Evolutionary conservation across 2,329 filamentous ascomycete genomes (phyloP).

Genomic region (Penicillium sp.): DNA sequence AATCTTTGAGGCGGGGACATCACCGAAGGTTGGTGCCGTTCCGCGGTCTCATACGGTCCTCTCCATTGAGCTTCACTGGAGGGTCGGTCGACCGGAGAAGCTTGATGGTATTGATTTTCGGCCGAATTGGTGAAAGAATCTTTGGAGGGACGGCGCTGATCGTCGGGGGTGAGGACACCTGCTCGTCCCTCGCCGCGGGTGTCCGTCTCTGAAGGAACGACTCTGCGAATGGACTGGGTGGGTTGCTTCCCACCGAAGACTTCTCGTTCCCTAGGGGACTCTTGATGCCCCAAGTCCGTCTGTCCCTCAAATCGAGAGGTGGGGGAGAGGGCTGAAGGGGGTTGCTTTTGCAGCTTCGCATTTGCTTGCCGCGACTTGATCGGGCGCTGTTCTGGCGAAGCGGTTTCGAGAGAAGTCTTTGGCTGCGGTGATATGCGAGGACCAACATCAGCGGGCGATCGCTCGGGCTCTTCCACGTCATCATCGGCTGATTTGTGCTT

Average conservation of each 20-base stretch:
- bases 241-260: slow-evolving; percentile 16
- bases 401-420: slow-evolving; percentile 41
- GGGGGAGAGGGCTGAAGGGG: slow-evolving; percentile 40
- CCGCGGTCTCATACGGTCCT: slow-evolving; percentile 7
- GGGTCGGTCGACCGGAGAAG: slow-evolving; percentile 20
- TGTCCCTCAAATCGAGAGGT: neutral
- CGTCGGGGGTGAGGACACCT: slow-evolving; percentile 16
- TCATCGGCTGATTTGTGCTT: slow-evolving; percentile 47
- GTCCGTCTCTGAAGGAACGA: slow-evolving; percentile 27
- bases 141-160: slow-evolving; percentile 20
- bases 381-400: slow-evolving; percentile 33
- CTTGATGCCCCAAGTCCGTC: slow-evolving; percentile 7
- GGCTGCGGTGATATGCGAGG: slow-evolving; percentile 39
- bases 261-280: slow-evolving; percentile 20
- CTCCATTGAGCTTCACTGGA: slow-evolving; percentile 19
- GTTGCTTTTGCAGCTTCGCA: slow-evolving; percentile 64
- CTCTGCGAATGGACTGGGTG: slow-evolving; percentile 31
- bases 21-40: slow-evolving; percentile 20
- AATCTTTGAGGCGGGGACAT: slow-evolving; percentile 28
- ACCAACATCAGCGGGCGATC: slow-evolving; percentile 55
- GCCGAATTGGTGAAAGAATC: slow-evolving; percentile 17
- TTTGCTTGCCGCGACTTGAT: slow-evolving; percentile 48
- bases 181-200: slow-evolving; percentile 20
- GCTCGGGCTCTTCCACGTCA: slow-evolving; percentile 48
- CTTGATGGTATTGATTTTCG: slow-evolving; percentile 12